Base-by-base conservation (phyloP, 2,329 filamentous ascomycete genomes). In the Cercospora zeae-maydis region DNA sequence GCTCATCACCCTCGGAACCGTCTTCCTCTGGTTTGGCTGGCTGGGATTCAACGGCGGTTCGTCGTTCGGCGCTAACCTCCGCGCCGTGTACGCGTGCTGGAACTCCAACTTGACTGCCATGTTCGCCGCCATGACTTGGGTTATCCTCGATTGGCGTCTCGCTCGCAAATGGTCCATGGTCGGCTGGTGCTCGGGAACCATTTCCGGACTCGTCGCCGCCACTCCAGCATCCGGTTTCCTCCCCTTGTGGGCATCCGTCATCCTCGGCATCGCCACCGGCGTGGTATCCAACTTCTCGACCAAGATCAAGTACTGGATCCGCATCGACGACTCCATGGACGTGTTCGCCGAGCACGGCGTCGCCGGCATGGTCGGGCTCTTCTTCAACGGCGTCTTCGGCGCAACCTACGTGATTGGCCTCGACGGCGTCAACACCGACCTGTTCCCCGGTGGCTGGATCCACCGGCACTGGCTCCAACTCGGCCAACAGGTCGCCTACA, bases 1-100 rank as follows among this genome's bases (percentile, higher is more conserved):
- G 5, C 86, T 98, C 74, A 96, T 99, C 79, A 93, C 95, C 0
- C 88, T 98, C 71, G 95, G 95, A 67, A 98, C 95, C 3, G 86
- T 96, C 68, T 86, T 99, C 72, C 91, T 99, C 61, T 98, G 93
- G 93, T 98, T 98, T 74, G 95, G 95, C 74, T 99, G 95, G 95
- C 84, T 99, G 68, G 95, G 93, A 60, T 99, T 99, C 86, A 99
- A 98, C 83, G 93, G 93, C 72, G 93, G 93, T 68, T 96, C 93
- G n/a, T 82, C 93, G 47, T 97, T 97, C 72, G 93, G 93, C 71
- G 71, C 71, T 49, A 71, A 71, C 68, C 66, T 98, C 86, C 98
- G 95, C 69, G 95, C 95, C 60, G 88, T 90, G 69, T 96, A 97
- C 88, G 93, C 95, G 60, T 96, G 91, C 86, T 99, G 93, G 93